Percentiles rank a stretch among this genome's conserved stretches.
Conservation (phyloP, 2,329 filamentous ascomycete genomes). For the Xylaria sp. region DNA sequence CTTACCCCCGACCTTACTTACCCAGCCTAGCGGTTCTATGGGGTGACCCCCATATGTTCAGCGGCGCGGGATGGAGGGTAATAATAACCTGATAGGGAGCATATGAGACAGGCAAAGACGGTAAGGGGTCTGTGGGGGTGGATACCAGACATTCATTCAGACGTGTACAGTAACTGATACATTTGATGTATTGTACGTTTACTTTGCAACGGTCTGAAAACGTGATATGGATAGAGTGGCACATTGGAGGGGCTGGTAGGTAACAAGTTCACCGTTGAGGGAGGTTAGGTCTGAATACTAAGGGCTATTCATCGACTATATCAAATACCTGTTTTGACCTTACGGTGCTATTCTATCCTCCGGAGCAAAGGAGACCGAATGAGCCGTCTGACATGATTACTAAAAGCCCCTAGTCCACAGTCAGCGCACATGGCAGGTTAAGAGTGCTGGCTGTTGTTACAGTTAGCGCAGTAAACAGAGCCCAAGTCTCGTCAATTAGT, state of each 20-base stretch:
- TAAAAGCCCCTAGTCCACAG: not conserved
- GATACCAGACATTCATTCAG: conserved; percentile 6
- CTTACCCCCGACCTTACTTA: conserved; percentile 9
- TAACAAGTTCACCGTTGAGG: not conserved
- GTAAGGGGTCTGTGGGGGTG: conserved; percentile 11
- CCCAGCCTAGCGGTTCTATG: conserved; percentile 26
- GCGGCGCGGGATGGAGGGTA: conserved; percentile 16
- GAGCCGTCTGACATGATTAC: not conserved
- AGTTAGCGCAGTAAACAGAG: not conserved
- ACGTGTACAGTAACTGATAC: conserved; percentile 5
- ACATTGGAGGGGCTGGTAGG: not conserved
- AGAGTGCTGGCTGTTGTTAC: not conserved
- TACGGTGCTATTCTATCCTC: not conserved
- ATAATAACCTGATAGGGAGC: conserved; percentile 16
- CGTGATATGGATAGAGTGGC: conserved; percentile 1
- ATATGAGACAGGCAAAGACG: conserved; percentile 11
- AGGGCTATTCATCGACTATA: too few relatives aligned
- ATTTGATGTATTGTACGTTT: conserved; percentile 22
- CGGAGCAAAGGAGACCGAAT: not conserved
- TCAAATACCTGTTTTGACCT: not conserved
- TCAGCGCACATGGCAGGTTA: not conserved
- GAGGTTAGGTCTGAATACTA: not conserved
- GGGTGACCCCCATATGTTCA: conserved; percentile 20
- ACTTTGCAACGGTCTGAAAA: conserved; percentile 12
- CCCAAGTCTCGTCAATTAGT: not conserved